Evolutionary conservation across 345 rosid species (phyloP).

Genomic region (Eucalyptus pumila): DNA sequence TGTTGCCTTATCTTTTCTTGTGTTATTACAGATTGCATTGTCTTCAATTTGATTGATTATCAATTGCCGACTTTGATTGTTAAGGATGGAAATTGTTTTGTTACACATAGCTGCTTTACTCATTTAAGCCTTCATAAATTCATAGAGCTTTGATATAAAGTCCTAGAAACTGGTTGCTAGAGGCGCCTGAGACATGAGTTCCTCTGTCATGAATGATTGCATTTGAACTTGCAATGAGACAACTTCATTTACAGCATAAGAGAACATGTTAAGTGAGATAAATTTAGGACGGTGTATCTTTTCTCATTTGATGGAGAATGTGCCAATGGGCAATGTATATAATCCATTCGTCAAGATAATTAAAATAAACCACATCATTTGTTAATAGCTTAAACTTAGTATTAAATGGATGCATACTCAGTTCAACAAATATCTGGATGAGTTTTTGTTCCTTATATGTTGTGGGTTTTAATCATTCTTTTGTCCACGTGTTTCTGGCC

Average conservation of each 20-base stretch:
- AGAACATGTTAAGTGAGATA: neutral
- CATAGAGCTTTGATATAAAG: neutral
- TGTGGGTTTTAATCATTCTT: neutral
- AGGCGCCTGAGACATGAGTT: neutral
- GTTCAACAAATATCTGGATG: neutral
- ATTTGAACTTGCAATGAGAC: neutral
- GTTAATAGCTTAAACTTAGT: neutral
- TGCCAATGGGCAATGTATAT: neutral
- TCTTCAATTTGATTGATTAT: neutral
- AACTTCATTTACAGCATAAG: neutral
- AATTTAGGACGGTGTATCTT: neutral
- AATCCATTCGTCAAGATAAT: neutral
- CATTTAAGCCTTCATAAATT: neutral
- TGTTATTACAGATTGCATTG: neutral
- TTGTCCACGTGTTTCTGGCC: neutral
- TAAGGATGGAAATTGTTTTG: neutral
- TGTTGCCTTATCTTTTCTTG: neutral
- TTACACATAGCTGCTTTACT: neutral
- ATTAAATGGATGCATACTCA: neutral
- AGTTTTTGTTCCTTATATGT: neutral
- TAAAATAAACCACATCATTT: neutral
- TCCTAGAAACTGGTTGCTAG: neutral
- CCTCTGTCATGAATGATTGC: neutral
- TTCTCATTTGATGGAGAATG: neutral
- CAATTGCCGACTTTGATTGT: neutral